Conservation (phyloP, 176 grass and related monocot genomes). For the Oryza longistaminata region DNA sequence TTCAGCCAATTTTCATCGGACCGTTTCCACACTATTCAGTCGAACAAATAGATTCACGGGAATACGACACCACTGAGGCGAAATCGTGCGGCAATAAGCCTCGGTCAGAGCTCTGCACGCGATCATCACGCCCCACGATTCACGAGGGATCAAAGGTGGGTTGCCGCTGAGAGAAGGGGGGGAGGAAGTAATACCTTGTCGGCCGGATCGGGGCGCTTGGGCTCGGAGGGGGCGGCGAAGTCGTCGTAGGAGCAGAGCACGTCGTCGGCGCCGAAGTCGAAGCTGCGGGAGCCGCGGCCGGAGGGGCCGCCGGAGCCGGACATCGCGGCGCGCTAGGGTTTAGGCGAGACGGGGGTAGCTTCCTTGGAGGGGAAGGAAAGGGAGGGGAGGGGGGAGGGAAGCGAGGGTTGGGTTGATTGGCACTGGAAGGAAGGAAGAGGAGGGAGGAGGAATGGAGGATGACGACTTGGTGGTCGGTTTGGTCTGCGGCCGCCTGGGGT, state of each 20-base stretch:
- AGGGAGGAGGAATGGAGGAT: neutral
- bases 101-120: neutral
- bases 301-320: constrained; percentile 53
- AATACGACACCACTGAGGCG: neutral
- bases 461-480: constrained; percentile 30
- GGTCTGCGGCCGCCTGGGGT: neutral
- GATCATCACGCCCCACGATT: neutral
- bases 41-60: neutral
- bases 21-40: constrained; percentile 3
- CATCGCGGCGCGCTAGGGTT: constrained; percentile 43
- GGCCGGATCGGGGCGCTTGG: constrained; percentile 54
- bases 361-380: constrained; percentile 36
- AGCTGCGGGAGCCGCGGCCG: constrained; percentile 52
- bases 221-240: constrained; percentile 54
- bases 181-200: constrained; percentile 43
- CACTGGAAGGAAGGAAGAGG: neutral
- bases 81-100: neutral
- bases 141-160: neutral
- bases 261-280: constrained; percentile 78
- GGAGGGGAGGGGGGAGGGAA: neutral
- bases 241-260: constrained; percentile 81
- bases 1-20: neutral
- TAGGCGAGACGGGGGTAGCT: constrained; percentile 5
- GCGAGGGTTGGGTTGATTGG: neutral
- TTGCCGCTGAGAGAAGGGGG: neutral